Evolutionary conservation across 2,329 filamentous ascomycete species (phyloP), one percentile per base, ranked within the genome.

Genomic region (Pseudogymnoascus sp.): DNA sequence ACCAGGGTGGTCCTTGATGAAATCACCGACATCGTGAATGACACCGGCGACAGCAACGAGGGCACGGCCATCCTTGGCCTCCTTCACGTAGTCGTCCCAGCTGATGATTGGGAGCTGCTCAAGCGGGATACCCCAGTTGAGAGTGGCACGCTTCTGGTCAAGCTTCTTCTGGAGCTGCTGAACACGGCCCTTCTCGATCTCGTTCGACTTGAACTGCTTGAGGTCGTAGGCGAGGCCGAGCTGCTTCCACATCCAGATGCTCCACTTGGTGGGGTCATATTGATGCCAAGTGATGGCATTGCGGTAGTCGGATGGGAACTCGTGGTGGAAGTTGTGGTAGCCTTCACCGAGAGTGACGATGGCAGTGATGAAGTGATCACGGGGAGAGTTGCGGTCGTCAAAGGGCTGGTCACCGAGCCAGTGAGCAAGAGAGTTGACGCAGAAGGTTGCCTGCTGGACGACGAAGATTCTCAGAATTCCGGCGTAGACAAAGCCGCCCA

Each of bases 251-350:
- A 79, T 70, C 86, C 86, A 90, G 79, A 95, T 95, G 72, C 78
- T 82, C 90, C 90, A 94, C 79, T 95, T 95, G 74, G 90, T 95
- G 54, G 90, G 90, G 74, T 95, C 90, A 71, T 95, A 95, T 77
- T 95, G 90, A 78, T 86, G 88, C 90, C 90, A 95, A 76, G 91
- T 81, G 68, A 94, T 93, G 64, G 90, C 90, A 73, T 95, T 95
- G 73, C 90, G 89, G 84, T 94, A 95, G 75, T 95, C 90, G 9
- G 89, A 93, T 60, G 91, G 91, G 77, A 95, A 95, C 75, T 95
- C 90, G 81, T 95, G 90, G 78, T 95, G 90, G 82, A 95, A 95
- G 82, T 95, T 95, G 82, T 95, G 90, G 79, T 95, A 95, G 30
- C 90, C 90, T 77, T 92, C 90, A 57, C 90, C 90, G 20, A 95